A percentile compares a stretch with the other conserved stretches of the same genome.
phyloP scores from a whole-genome alignment of 208 protist genomes.

The Acanthamoeba culbertsoni region DNA sequence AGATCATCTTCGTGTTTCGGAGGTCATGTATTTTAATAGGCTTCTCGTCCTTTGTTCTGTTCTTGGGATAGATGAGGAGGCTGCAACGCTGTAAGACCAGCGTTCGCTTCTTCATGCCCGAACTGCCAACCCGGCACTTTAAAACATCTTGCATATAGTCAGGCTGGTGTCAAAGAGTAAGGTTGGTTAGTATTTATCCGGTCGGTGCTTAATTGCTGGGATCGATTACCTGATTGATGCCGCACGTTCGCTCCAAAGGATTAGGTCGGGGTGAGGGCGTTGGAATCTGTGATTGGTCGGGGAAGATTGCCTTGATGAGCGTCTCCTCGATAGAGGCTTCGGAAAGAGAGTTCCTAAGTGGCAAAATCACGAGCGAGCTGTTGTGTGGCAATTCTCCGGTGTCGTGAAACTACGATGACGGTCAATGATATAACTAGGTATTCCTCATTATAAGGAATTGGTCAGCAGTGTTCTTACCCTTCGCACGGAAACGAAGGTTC shows the following conservation, averaged over 20 bases:
- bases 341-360: neutral
- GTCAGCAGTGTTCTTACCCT: too few species aligned
- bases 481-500: neutral
- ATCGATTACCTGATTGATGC: neutral
- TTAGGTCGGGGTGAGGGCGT: neutral
- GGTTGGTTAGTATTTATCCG: neutral
- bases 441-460: too few species aligned
- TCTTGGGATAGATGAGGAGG: conserved; percentile 1
- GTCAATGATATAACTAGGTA: too few species aligned
- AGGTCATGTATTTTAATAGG: neutral
- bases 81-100: neutral
- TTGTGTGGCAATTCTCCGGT: neutral
- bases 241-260: neutral
- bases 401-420: conserved; percentile 43
- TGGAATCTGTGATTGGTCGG: neutral
- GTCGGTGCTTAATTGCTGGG: neutral
- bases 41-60: conserved; percentile 20
- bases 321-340: neutral
- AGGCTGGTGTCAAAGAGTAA: neutral
- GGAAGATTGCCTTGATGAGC: neutral
- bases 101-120: neutral
- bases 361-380: neutral
- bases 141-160: neutral
- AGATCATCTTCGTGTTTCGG: conserved; percentile 23
- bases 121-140: conserved; percentile 28